Conservation (phyloP, 148 eudicot species). For the Persicaria tinctoria region DNA sequence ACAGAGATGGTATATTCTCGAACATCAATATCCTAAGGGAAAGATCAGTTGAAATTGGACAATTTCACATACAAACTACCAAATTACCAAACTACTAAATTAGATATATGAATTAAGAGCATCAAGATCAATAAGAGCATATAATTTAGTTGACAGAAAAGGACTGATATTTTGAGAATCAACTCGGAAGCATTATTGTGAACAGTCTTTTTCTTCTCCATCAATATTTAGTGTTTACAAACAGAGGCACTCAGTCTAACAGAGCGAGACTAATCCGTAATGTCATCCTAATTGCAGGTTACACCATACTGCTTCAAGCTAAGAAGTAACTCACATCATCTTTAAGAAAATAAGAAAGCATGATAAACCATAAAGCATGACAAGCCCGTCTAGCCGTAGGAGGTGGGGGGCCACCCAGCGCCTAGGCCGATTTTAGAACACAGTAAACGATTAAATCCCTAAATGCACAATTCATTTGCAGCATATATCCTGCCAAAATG, state of each 20-base stretch:
- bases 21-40: slow-evolving; percentile 68
- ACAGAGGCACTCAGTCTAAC: not conserved
- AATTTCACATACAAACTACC: not conserved
- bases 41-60: not conserved
- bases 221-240: not conserved
- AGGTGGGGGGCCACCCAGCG: too few relatives aligned
- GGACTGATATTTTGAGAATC: not conserved
- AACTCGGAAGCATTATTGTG: not conserved
- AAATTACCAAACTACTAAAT: not conserved
- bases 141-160: not conserved
- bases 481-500: not conserved
- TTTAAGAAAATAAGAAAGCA: not conserved
- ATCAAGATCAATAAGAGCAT: not conserved
- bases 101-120: not conserved
- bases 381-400: too few relatives aligned
- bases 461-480: not conserved
- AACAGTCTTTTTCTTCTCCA: not conserved
- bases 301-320: not conserved
- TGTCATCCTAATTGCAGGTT: not conserved
- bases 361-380: not conserved
- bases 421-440: too few relatives aligned
- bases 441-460: not conserved
- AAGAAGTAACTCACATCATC: not conserved
- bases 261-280: not conserved
- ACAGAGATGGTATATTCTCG: slow-evolving; percentile 83